A percentile compares a stretch with the other conserved stretches of the same genome.
phyloP scores from a whole-genome alignment of 1,284 basidiomycete genomes.

The Marasmius tenuissimus region DNA sequence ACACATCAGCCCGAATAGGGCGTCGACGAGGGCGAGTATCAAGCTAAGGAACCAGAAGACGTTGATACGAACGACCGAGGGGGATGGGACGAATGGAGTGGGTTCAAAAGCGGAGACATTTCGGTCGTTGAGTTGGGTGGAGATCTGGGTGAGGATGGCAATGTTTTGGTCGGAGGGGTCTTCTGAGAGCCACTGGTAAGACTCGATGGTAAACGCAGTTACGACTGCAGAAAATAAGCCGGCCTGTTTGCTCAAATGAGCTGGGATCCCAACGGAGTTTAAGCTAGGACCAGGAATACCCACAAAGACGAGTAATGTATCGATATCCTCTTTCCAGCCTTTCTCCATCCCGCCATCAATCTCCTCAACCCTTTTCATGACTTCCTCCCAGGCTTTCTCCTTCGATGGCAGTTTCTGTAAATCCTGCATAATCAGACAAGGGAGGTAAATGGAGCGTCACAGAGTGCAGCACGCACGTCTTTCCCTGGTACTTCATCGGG shows the following conservation, averaged over 20 bases:
- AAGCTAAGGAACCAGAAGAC: conserved; percentile 13
- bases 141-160: conserved; percentile 12
- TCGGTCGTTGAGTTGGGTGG: neutral
- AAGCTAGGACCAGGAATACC: neutral
- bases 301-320: conserved; percentile 6
- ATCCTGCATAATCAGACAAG: neutral
- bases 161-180: conserved; percentile 7
- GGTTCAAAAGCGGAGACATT: neutral
- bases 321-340: conserved; percentile 10
- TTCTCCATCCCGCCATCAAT: conserved; percentile 1
- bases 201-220: conserved; percentile 17
- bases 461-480: no score
- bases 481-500: no score
- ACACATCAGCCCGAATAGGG: conserved; percentile 6
- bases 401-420: neutral
- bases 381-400: conserved; percentile 5
- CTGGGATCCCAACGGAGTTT: neutral
- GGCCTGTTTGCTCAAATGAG: conserved; percentile 8
- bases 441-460: neutral
- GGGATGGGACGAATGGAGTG: neutral
- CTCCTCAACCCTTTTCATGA: neutral
- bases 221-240: conserved; percentile 21
- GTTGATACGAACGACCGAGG: conserved; percentile 1
- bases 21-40: neutral
- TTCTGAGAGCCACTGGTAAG: conserved; percentile 14